Evolutionary conservation across 176 grass and related monocot species (phyloP), one percentile per base, ranked within the genome.

Genomic region (Carex littledalei): DNA sequence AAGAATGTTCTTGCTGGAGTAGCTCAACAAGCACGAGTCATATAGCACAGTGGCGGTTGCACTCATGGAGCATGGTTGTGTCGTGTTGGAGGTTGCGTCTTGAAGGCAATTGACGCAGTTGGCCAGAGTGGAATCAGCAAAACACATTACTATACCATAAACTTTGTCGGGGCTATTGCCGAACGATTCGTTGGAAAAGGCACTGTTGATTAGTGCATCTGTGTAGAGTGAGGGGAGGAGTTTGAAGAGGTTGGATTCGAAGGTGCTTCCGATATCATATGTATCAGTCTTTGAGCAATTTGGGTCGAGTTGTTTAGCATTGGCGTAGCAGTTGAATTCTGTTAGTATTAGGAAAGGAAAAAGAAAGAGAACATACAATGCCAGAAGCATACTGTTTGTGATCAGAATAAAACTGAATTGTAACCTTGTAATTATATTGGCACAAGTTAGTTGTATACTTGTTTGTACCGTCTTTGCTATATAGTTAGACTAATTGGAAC

Each of bases 131-230:
- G n/a, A 29, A 14, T 88, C 80, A 4, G 32, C 26, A 1, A 21
- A 63, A 37, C 86, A 88, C 69, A 78, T 61, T 8, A 74, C 5
- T 2, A 84, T 24, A 20, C 86, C 81, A 61, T 64, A 88, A 32
- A 84, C 35, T 50, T 88, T 3, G 18, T 84, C 3, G 0, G 81
- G 68, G 0, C 3, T 3, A 18, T 16, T 22, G 14, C 80, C 81
- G 0, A 11, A 29, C 5, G 80, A 84, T 16, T 35, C 8, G 57
- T n/a, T 55, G 41, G 56, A 77, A 16, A 84, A 88, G 22, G 58
- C 86, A 39, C 15, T 39, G 24, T 61, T 76, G 1, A 29, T 8
- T 3, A 29, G 2, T 14, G 86, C 81, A 6, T 50, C 45, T n/a
- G 41, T 52, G 1, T 26, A 4, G 56, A 88, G 59, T 14, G 69